A percentile compares a stretch with the other conserved stretches of the same genome.
Evolutionary conservation across 2,329 filamentous ascomycete genomes (phyloP).

Genomic region (Saccharata proteae): DNA sequence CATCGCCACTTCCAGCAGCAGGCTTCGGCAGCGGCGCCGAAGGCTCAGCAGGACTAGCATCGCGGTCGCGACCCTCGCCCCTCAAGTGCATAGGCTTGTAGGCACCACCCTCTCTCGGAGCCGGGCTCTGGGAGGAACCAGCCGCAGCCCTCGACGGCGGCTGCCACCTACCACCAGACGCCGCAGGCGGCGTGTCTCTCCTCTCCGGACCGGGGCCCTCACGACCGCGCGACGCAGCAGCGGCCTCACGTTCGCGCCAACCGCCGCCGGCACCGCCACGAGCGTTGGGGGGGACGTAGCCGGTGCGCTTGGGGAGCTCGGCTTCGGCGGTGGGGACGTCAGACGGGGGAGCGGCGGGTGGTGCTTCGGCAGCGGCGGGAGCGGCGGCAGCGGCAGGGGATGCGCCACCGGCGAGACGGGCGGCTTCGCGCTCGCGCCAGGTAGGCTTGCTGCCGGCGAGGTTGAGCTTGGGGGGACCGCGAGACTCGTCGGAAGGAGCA

Average conservation of each 20-base stretch:
- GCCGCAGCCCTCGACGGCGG: slow-evolving; percentile 3
- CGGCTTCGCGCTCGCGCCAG: slow-evolving; percentile 63
- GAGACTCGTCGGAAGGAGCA: slow-evolving; percentile 35
- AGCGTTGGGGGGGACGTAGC: slow-evolving; percentile 35
- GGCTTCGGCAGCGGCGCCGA: slow-evolving; percentile 5
- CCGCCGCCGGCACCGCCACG: slow-evolving; percentile 22
- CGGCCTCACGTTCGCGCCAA: slow-evolving; percentile 26
- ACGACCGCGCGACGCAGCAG: slow-evolving; percentile 15
- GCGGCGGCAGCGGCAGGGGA: slow-evolving; percentile 16
- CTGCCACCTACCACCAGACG: slow-evolving; percentile 11
- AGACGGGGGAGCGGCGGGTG: slow-evolving; percentile 23
- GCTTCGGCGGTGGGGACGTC: slow-evolving; percentile 22
- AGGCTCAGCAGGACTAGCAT: slow-evolving; percentile 8
- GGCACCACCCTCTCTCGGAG: slow-evolving; percentile 1
- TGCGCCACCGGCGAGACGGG: slow-evolving; percentile 18
- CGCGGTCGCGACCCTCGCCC: slow-evolving; percentile 9
- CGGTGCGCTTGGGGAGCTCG: slow-evolving; percentile 24
- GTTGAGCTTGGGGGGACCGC: slow-evolving; percentile 49
- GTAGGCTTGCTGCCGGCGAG: slow-evolving; percentile 51
- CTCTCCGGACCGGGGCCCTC: slow-evolving; percentile 12
- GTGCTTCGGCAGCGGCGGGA: slow-evolving; percentile 20
- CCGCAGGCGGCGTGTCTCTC: slow-evolving; percentile 21
- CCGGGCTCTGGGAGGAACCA: slow-evolving; percentile 5
- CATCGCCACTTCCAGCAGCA: slow-evolving; percentile 15
- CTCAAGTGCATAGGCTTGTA: slow-evolving; percentile 9